phyloP scores from a whole-genome alignment of 768 basidiomycete genomes.

The Termitomyces sp. region DNA sequence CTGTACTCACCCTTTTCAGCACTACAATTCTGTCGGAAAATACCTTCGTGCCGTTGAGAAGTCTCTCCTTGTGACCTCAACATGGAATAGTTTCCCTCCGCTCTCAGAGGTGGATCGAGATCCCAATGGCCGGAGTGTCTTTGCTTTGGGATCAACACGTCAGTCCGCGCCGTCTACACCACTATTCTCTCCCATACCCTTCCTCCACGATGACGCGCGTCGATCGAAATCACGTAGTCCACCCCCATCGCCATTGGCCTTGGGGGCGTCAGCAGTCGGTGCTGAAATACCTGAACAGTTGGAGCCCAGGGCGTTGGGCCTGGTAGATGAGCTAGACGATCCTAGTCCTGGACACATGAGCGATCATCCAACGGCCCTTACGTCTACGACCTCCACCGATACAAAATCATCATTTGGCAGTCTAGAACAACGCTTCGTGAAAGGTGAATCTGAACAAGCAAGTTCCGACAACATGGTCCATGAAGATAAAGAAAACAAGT shows the following conservation, averaged over 20 bases:
- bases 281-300: conserved; percentile 26
- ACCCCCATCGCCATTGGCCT: conserved; percentile 64
- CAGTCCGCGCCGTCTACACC: conserved; percentile 69
- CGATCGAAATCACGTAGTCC: conserved; percentile 76
- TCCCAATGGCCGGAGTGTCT: conserved; percentile 31
- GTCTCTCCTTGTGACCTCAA: conserved; percentile 77
- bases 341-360: conserved; percentile 82
- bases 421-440: conserved; percentile 38
- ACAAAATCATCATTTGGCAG: neutral
- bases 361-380: conserved; percentile 68
- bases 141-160: conserved; percentile 38
- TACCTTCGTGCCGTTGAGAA: conserved; percentile 86
- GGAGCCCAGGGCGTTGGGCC: conserved; percentile 53
- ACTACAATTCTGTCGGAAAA: conserved; percentile 79
- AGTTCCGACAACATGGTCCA: conserved; percentile 40
- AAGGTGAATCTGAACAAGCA: conserved; percentile 28
- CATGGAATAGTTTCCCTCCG: conserved; percentile 64
- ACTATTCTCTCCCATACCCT: conserved; percentile 83
- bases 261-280: conserved; percentile 32
- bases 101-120: conserved; percentile 32
- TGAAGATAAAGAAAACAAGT: conserved; percentile 47
- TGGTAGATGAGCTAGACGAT: conserved; percentile 85
- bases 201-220: conserved; percentile 78
- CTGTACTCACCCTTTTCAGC: conserved; percentile 55
- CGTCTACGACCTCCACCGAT: conserved; percentile 46